A percentile compares a stretch with the other conserved stretches of the same genome.
These are phyloP conservation scores for Eimeria falciformis DNA, from an alignment of 169 alveolate genomes.

Conservation along the genomic window DNA sequence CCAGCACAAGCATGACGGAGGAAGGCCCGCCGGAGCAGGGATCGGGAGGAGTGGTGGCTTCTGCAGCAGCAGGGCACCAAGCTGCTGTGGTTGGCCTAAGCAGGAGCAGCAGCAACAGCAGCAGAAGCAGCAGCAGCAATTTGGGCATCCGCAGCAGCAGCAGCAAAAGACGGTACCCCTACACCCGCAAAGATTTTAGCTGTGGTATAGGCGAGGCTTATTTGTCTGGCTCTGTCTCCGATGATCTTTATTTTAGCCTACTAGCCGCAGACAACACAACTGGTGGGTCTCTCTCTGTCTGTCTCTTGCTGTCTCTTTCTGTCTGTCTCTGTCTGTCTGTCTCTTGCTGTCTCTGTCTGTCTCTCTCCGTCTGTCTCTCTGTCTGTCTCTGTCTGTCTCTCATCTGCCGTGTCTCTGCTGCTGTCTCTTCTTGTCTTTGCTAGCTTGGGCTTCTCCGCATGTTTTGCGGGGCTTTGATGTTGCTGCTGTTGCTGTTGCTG, in stretches of 20 bases:
- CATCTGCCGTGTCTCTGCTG: not conserved
- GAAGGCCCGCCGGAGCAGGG: constrained; percentile 11
- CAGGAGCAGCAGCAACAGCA: not conserved
- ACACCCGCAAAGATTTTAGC: not conserved
- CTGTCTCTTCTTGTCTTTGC: not conserved
- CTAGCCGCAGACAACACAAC: no score
- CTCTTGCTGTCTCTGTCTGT: not conserved
- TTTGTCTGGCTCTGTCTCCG: not conserved
- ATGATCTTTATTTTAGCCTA: not conserved
- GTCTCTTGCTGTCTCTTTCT: not conserved
- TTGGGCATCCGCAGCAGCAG: not conserved
- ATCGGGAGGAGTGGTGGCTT: not conserved
- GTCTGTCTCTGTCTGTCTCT: not conserved
- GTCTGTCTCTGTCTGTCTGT: not conserved
- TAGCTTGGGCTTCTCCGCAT: not conserved
- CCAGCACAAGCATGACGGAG: not conserved
- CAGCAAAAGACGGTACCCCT: not conserved
- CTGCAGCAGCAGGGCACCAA: not conserved
- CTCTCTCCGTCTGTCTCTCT: no score
- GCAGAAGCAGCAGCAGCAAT: constrained; percentile 9
- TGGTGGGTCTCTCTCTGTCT: no score
- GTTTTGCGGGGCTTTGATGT: no score
- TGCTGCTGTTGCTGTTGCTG: constrained; percentile 1
- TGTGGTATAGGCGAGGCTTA: not conserved
- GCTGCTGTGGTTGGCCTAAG: not conserved